phyloP scores from a whole-genome alignment of 495 filamentous ascomycete genomes.

The Xylaria longipes region DNA sequence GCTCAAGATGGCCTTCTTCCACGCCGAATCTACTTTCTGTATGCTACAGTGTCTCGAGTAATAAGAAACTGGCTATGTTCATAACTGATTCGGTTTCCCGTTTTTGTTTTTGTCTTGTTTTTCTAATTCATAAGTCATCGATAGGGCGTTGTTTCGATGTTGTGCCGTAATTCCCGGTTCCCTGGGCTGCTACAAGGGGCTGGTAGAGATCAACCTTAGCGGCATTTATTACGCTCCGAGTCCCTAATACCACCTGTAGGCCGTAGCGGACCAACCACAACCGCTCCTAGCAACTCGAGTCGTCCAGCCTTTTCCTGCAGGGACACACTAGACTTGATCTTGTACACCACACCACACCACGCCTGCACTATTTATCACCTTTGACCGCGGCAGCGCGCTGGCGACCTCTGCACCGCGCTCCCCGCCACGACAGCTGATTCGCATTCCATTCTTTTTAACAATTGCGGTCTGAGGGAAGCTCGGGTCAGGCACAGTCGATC shows the following conservation, averaged over 20 bases:
- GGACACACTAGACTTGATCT: not conserved
- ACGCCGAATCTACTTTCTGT: not conserved
- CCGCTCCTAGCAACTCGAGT: not conserved
- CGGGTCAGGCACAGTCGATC: constrained; percentile 3
- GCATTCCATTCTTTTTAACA: not conserved
- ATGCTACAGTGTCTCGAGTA: not conserved
- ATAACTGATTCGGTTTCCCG: not conserved
- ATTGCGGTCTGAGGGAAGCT: not conserved
- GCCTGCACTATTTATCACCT: constrained; percentile 7
- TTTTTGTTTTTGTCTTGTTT: not conserved
- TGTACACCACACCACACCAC: constrained; percentile 12
- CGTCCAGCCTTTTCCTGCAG: constrained; percentile 13
- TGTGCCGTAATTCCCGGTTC: not conserved
- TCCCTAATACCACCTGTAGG: constrained; percentile 3
- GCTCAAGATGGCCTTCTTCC: not conserved
- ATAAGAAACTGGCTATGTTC: not conserved
- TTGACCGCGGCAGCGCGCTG: constrained; percentile 3
- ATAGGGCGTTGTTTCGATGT: not conserved
- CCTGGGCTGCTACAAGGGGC: not conserved
- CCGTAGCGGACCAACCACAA: constrained; percentile 22
- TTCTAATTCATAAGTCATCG: not conserved
- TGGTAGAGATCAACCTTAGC: constrained; percentile 14
- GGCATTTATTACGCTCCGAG: constrained; percentile 11
- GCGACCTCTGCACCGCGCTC: constrained; percentile 10
- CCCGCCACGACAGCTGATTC: not conserved